Conservation (phyloP, 2,329 filamentous ascomycete species). For the Pyricularia sp. region DNA sequence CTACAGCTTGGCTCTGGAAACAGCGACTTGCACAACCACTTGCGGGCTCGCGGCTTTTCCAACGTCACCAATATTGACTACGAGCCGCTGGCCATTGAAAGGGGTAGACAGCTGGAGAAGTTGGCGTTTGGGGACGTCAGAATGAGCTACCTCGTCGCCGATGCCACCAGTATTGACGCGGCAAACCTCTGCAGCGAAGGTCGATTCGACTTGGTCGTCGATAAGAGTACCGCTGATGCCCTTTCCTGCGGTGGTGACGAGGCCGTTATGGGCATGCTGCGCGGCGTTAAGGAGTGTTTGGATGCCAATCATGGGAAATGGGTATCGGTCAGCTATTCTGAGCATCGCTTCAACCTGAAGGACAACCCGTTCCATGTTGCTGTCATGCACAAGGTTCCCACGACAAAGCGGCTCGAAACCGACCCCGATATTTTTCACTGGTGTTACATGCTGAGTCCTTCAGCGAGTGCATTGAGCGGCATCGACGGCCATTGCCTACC, state of each 20-base stretch:
- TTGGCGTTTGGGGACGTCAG: conserved; percentile 28
- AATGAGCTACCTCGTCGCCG: conserved; percentile 29
- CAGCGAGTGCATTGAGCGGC: background rate
- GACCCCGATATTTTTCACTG: conserved; percentile 34
- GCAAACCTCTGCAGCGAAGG: conserved; percentile 2
- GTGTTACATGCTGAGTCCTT: conserved; percentile 29
- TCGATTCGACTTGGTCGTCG: conserved; percentile 29
- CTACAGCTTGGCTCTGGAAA: conserved; percentile 36
- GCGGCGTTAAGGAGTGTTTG: conserved; percentile 21
- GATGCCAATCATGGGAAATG: conserved; percentile 20
- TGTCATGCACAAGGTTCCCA: conserved; percentile 27
- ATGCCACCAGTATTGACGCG: conserved; percentile 26
- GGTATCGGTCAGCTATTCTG: conserved; percentile 36
- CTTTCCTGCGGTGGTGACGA: conserved; percentile 30
- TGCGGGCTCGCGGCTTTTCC: conserved; percentile 27
- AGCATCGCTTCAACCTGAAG: conserved; percentile 23
- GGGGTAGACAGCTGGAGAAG: conserved; percentile 26
- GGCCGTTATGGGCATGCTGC: conserved; percentile 24
- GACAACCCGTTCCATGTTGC: conserved; percentile 27
- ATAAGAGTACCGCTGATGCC: conserved; percentile 37
- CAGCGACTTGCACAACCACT: conserved; percentile 33
- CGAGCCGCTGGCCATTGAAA: conserved; percentile 31
- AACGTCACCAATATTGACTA: conserved; percentile 36
- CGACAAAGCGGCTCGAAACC: conserved; percentile 22
- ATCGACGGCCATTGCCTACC: background rate